Evolutionary conservation across 2,329 filamentous ascomycete species (phyloP).

Genomic region (Geosmithia putterillii): DNA sequence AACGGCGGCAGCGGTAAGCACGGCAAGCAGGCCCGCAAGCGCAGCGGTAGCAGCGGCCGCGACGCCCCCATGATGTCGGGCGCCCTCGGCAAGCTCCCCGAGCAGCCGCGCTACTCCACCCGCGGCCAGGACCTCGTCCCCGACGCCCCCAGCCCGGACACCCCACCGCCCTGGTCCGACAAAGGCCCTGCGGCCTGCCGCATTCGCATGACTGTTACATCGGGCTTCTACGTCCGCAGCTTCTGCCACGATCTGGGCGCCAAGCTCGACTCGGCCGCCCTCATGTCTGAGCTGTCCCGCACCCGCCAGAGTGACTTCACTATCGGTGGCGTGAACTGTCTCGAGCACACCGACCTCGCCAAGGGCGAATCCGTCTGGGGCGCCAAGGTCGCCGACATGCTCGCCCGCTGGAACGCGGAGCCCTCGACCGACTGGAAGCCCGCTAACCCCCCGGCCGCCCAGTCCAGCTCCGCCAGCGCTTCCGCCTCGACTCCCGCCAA

Average conservation of each 20-base stretch:
- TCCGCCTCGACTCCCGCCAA: neutral
- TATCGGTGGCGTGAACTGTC: conserved; percentile 54
- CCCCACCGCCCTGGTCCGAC: conserved; percentile 44
- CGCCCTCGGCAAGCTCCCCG: conserved; percentile 38
- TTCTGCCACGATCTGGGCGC: conserved; percentile 85
- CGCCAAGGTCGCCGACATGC: conserved; percentile 48
- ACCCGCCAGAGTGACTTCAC: conserved; percentile 73
- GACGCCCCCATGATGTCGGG: conserved; percentile 43
- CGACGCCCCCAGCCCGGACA: conserved; percentile 28
- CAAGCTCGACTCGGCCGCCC: conserved; percentile 66
- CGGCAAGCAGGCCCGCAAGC: neutral
- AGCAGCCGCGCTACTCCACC: conserved; percentile 19
- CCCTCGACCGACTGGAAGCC: conserved; percentile 4
- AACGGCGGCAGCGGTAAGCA: conserved; percentile 4
- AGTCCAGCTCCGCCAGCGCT: neutral
- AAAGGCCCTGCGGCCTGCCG: conserved; percentile 63
- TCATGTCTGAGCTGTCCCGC: conserved; percentile 78
- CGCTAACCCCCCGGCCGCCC: conserved; percentile 1
- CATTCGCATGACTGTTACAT: conserved; percentile 84
- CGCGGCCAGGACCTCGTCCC: conserved; percentile 43
- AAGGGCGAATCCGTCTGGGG: conserved; percentile 75
- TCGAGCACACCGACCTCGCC: conserved; percentile 67
- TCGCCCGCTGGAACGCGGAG: conserved; percentile 28
- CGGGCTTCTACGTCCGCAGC: conserved; percentile 92
- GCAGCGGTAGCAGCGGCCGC: conserved; percentile 5